Base-by-base conservation (phyloP, 768 basidiomycete genomes). In the Amanita pallidorosea region DNA sequence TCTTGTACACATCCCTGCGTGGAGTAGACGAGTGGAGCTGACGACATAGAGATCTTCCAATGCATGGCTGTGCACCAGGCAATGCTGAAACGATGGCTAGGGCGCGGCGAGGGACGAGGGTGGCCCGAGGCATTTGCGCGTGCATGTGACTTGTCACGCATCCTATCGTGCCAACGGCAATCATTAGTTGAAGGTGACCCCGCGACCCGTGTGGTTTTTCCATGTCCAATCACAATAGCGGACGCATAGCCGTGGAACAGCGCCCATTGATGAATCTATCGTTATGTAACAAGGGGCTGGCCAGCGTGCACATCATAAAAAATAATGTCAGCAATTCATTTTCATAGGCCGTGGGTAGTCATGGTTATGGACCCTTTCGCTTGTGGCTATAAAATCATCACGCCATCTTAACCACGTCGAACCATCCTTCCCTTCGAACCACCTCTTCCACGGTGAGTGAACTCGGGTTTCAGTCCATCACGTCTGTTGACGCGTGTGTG, bases 401-500 rank as follows among this genome's bases (percentile, higher is more conserved):
- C 13, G 13, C 5, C 33, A 23, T 37, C 13, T 22, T n/a, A 7
- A 11, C 12, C 12, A 9, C 46, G 34, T 27, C 27, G 5, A n/a
- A 12, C 15, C 20, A 15, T 40, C 23, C 47, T 36, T 49, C 37
- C 38, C 38, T 15, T 40, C 23, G 7, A 29, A 35, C 20, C 13
- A 47, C n/a, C 15, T 23, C 20, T n/a, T n/a, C 8, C 18, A 22
- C 18, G 36, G 47, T 48, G n/a, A 20, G 47, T 48, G 36, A 27
- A 46, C 58, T 59, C 53, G 46, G 3, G 45, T 29, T 36, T 43
- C 34, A 33, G 36, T 45, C 46, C 53, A 23, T 62, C 43, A 57
- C 56, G 4, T 22, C 31, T 54, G 37, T 61, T 62, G 62, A 55
- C 54, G 36, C 25, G 12, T 48, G 4, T 4, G 2, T 41, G 6